These are phyloP conservation scores for Dittrichia graveolens DNA, from an alignment of 129 eudicot genomes.

Conservation along the genomic window DNA sequence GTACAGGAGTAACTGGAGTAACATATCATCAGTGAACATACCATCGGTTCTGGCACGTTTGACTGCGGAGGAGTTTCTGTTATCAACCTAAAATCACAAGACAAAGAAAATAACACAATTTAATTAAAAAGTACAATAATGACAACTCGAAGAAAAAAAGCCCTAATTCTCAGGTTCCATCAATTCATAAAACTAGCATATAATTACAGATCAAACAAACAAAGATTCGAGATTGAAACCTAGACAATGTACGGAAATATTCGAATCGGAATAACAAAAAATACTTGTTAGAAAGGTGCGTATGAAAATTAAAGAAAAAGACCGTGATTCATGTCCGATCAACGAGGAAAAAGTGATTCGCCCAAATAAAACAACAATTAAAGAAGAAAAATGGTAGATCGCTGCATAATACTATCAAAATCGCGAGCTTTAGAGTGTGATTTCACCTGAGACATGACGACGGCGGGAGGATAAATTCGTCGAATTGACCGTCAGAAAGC, in stretches of 20 bases:
- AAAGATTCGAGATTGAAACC: constrained; percentile 8
- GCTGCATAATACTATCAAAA: not conserved
- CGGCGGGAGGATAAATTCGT: constrained; percentile 22
- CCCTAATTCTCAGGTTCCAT: constrained; percentile 22
- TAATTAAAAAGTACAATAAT: not conserved
- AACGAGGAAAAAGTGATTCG: not conserved
- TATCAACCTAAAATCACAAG: constrained; percentile 61
- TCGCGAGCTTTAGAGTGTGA: not conserved
- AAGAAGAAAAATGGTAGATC: not conserved
- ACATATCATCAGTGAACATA: constrained; percentile 29
- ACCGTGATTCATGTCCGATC: not conserved
- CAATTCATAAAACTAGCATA: not conserved
- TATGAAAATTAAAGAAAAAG: not conserved
- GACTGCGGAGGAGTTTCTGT: constrained; percentile 74
- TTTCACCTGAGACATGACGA: constrained; percentile 53
- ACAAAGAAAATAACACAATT: not conserved
- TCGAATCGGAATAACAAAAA: not conserved
- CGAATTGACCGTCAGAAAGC: constrained; percentile 14
- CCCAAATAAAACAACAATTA: constrained; percentile 6
- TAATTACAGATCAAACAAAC: constrained; percentile 1
- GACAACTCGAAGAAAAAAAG: not conserved
- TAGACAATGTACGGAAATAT: not conserved
- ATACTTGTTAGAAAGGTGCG: not conserved
- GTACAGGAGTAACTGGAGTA: not conserved
- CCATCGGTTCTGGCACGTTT: constrained; percentile 97